These are phyloP conservation scores for Aspergillus baeticus DNA, from an alignment of 495 filamentous ascomycete species.

Conservation along the genomic window DNA sequence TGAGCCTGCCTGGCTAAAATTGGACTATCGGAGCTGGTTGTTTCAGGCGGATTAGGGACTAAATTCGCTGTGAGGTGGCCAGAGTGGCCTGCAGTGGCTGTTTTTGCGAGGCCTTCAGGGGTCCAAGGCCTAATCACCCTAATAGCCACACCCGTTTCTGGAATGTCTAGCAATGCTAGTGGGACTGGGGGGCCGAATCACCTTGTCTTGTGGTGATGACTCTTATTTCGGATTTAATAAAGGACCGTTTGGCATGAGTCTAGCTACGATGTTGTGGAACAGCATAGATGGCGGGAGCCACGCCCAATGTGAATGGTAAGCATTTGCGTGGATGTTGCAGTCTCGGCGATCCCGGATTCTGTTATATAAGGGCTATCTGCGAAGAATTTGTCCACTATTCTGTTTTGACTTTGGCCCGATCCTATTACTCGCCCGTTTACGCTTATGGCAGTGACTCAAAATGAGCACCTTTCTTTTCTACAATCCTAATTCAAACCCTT, in stretches of 20 bases:
- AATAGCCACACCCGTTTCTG: not conserved
- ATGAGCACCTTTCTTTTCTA: not conserved
- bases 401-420: not conserved
- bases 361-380: not conserved
- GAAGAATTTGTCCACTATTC: not conserved
- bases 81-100: not conserved
- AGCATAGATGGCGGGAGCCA: not conserved
- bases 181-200: not conserved
- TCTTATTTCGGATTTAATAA: not conserved
- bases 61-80: not conserved
- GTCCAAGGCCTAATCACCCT: not conserved
- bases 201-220: not conserved
- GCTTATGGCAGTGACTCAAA: not conserved
- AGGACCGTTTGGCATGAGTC: not conserved
- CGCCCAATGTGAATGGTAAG: not conserved
- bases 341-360: not conserved
- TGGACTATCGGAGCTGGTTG: not conserved
- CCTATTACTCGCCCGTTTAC: not conserved
- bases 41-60: not conserved
- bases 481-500: not conserved
- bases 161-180: not conserved
- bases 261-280: not conserved
- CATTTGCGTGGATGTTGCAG: not conserved
- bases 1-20: not conserved
- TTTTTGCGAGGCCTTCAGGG: not conserved